Evolutionary conservation across 495 filamentous ascomycete genomes (phyloP).

Genomic region (Penicillium taxi): DNA sequence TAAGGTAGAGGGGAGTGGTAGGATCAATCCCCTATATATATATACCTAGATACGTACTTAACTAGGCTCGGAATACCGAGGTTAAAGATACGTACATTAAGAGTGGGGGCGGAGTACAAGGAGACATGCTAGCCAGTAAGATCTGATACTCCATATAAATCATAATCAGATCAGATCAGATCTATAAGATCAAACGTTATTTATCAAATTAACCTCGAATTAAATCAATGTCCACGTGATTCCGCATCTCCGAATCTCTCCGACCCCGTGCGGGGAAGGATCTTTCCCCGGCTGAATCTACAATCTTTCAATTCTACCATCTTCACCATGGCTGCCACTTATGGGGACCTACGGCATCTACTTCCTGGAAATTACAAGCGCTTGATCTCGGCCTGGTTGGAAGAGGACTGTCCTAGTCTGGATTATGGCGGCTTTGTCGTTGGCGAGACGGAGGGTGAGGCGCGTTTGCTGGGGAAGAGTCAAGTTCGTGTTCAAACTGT

Average conservation of each 20-base stretch:
- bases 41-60: too few relatives aligned
- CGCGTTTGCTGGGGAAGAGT: constrained; percentile 83
- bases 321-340: constrained; percentile 47
- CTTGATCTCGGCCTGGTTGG: constrained; percentile 74
- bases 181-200: too few relatives aligned
- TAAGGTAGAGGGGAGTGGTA: too few relatives aligned
- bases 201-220: neutral
- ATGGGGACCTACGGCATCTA: constrained; percentile 72
- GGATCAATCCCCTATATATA: too few relatives aligned
- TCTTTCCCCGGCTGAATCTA: constrained; percentile 5
- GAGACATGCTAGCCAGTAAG: too few relatives aligned
- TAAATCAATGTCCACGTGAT: constrained; percentile 11
- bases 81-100: too few relatives aligned
- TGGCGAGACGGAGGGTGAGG: constrained; percentile 66
- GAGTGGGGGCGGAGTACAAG: too few relatives aligned
- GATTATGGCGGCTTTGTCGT: constrained; percentile 98
- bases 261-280: constrained; percentile 20
- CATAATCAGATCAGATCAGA: too few relatives aligned
- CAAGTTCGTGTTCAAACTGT: too few relatives aligned
- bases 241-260: constrained; percentile 7
- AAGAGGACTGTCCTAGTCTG: constrained; percentile 91
- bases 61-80: too few relatives aligned
- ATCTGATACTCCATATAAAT: too few relatives aligned
- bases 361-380: constrained; percentile 79
- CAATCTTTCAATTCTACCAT: neutral